A percentile compares a stretch with the other conserved stretches of the same genome.
phyloP scores from a whole-genome alignment of 2,329 filamentous ascomycete genomes.

The Penicillium sp. region DNA sequence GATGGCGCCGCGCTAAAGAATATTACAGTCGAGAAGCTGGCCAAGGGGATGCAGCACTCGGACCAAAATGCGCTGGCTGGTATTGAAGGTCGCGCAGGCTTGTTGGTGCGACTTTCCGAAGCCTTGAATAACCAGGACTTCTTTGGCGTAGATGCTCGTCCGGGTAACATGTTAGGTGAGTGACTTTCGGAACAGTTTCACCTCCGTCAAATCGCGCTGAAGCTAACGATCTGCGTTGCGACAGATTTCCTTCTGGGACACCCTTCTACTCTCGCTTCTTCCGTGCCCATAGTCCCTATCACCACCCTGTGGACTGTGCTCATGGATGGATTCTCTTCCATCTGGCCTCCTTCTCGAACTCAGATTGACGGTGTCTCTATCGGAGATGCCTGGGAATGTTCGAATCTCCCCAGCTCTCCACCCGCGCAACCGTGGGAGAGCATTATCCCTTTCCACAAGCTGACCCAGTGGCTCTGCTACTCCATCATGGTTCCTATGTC shows the following conservation, averaged over 20 bases:
- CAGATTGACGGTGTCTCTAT: conserved; percentile 82
- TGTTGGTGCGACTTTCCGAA: conserved; percentile 72
- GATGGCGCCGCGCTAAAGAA: conserved; percentile 77
- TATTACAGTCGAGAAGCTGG: conserved; percentile 72
- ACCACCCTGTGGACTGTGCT: conserved; percentile 89
- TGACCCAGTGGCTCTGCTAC: conserved; percentile 93
- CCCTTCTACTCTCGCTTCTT: conserved; percentile 83
- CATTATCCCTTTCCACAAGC: conserved; percentile 89
- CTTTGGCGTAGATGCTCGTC: conserved; percentile 80
- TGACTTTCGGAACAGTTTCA: not conserved
- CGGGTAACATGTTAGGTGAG: conserved; percentile 91
- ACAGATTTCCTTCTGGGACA: conserved; percentile 90
- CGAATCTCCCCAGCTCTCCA: conserved; percentile 70
- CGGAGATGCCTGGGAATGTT: conserved; percentile 93
- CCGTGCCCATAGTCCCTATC: conserved; percentile 80
- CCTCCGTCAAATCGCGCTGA: not conserved
- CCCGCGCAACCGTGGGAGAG: conserved; percentile 71
- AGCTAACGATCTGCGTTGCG: not conserved
- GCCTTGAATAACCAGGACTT: conserved; percentile 79
- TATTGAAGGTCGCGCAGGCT: conserved; percentile 76
- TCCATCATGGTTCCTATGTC: conserved; percentile 91
- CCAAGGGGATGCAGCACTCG: conserved; percentile 79
- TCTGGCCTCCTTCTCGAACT: conserved; percentile 87
- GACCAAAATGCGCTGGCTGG: conserved; percentile 80
- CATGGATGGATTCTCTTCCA: conserved; percentile 79